phyloP scores from a whole-genome alignment of 2,329 filamentous ascomycete species.

The Seiridium unicorne region DNA sequence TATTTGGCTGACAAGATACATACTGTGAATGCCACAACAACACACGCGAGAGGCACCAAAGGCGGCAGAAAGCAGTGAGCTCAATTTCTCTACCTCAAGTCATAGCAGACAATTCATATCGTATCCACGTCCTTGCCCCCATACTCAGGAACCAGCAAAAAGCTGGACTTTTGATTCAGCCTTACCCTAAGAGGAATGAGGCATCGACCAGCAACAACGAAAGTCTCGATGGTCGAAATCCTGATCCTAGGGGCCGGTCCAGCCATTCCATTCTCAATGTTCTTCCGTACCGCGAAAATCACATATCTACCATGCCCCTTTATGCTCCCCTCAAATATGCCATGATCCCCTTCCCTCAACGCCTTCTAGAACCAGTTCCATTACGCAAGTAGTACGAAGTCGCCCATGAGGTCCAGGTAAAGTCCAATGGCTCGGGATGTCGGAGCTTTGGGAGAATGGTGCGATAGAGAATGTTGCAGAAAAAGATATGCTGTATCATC shows the following conservation, averaged over 20 bases:
- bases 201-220: too few relatives aligned
- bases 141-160: too few relatives aligned
- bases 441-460: neutral
- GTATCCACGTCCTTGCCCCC: too few relatives aligned
- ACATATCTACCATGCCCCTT: neutral
- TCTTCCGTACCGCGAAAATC: too few relatives aligned
- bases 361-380: conserved; percentile 6
- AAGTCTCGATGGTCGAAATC: too few relatives aligned
- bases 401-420: neutral
- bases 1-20: neutral
- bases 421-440: neutral
- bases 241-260: too few relatives aligned
- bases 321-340: neutral
- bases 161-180: too few relatives aligned
- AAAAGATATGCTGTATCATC: neutral
- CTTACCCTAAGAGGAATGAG: too few relatives aligned
- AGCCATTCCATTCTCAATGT: too few relatives aligned
- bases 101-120: too few relatives aligned
- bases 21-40: too few relatives aligned
- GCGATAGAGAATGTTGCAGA: neutral
- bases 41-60: neutral
- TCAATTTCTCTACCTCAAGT: neutral
- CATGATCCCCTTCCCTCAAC: conserved; percentile 6
- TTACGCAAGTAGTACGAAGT: neutral
- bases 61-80: neutral